Conservation (phyloP, 768 basidiomycete species). For the Mycena sanguinolenta region DNA sequence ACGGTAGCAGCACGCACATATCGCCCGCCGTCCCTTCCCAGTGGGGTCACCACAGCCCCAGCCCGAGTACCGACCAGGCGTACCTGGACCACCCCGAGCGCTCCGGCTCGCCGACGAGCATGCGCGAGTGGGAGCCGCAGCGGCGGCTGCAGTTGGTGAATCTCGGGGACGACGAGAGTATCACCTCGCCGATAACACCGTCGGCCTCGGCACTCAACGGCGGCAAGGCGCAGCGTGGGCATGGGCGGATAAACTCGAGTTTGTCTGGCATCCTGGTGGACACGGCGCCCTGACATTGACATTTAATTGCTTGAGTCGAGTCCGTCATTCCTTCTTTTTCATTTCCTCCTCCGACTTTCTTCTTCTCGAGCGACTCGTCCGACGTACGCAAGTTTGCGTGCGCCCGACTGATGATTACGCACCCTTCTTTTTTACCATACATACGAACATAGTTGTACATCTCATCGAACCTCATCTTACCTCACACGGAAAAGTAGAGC, state of each 20-base stretch:
- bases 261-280: constrained; percentile 32
- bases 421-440: not conserved
- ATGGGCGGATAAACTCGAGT: constrained; percentile 26
- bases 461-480: constrained; percentile 10
- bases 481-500: not conserved
- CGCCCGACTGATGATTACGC: constrained; percentile 27
- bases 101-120: constrained; percentile 57
- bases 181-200: constrained; percentile 19
- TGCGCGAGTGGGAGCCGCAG: constrained; percentile 51
- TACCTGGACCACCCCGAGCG: constrained; percentile 39
- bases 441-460: constrained; percentile 2
- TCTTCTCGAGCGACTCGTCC: constrained; percentile 18
- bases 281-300: constrained; percentile 14
- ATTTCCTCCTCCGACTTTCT: not conserved
- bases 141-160: constrained; percentile 56
- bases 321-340: not conserved
- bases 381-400: not conserved
- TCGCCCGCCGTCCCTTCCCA: constrained; percentile 30
- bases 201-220: constrained; percentile 20
- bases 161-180: constrained; percentile 27
- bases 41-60: constrained; percentile 37
- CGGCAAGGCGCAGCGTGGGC: constrained; percentile 23
- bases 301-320: not conserved
- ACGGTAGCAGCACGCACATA: constrained; percentile 35
- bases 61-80: constrained; percentile 29